These are phyloP conservation scores for Cinnamomum micranthum DNA, from an alignment of 164 flowering plant genomes.

Conservation along the genomic window DNA sequence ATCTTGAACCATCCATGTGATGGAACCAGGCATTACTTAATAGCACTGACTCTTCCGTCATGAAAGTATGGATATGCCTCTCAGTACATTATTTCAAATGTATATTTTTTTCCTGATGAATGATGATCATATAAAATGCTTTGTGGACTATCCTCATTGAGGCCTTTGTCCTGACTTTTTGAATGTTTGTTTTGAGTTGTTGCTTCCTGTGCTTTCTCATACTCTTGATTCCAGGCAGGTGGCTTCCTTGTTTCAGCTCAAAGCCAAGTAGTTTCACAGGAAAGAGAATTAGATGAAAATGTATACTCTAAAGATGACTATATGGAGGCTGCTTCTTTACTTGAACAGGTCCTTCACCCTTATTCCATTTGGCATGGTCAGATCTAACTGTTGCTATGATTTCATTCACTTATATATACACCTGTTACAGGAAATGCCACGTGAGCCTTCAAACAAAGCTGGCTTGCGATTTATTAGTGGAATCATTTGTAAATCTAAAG, in stretches of 20 bases:
- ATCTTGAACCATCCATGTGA: too few relatives aligned
- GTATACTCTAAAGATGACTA: constrained; percentile 46
- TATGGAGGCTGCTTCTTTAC: constrained; percentile 64
- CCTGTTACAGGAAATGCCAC: constrained; percentile 61
- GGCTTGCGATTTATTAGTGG: constrained; percentile 93
- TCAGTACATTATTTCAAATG: background rate
- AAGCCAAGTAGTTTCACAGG: constrained; percentile 52
- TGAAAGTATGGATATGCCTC: too few relatives aligned
- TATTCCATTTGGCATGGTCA: background rate
- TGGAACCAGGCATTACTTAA: too few relatives aligned
- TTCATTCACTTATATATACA: constrained; percentile 2
- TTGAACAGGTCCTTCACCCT: constrained; percentile 58
- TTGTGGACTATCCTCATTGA: background rate
- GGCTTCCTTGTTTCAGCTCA: constrained; percentile 80
- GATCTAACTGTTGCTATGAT: constrained; percentile 2
- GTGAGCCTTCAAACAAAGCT: constrained; percentile 65
- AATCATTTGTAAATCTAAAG: constrained; percentile 73
- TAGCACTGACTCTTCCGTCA: too few relatives aligned
- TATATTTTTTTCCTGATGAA: background rate
- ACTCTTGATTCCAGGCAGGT: constrained; percentile 65
- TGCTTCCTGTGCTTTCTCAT: constrained; percentile 12
- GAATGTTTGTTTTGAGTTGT: constrained; percentile 9
- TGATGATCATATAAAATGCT: background rate
- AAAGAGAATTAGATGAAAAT: constrained; percentile 74
- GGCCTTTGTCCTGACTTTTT: background rate